A percentile compares a stretch with the other conserved stretches of the same genome.
Evolutionary conservation across 495 filamentous ascomycete genomes (phyloP).

Genomic region (Penicillium steckii): DNA sequence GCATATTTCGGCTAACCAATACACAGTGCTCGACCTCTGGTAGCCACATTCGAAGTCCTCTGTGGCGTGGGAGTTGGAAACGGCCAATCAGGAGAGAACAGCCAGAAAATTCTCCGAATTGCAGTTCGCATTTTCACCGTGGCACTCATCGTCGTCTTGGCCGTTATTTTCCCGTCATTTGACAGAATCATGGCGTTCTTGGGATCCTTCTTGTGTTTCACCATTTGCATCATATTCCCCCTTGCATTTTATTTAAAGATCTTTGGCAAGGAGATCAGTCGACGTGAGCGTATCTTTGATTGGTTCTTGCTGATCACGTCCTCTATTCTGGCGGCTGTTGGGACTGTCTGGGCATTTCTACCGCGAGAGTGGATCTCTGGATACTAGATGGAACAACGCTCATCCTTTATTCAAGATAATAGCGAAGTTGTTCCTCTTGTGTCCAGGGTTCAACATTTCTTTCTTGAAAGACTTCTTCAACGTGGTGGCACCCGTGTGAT

Average conservation of each 20-base stretch:
- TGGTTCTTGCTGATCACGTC: conserved; percentile 71
- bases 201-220: conserved; percentile 88
- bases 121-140: conserved; percentile 59
- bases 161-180: conserved; percentile 83
- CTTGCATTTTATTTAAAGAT: conserved; percentile 90
- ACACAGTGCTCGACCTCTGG: conserved; percentile 74
- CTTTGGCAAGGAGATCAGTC: conserved; percentile 75
- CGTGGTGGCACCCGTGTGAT: conserved; percentile 33
- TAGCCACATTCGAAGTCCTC: conserved; percentile 79
- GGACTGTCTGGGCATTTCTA: conserved; percentile 85
- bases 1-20: too few species aligned
- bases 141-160: conserved; percentile 61
- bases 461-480: conserved; percentile 56
- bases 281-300: conserved; percentile 61
- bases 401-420: conserved; percentile 55
- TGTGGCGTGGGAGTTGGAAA: conserved; percentile 58
- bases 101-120: conserved; percentile 57
- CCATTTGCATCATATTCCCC: conserved; percentile 89
- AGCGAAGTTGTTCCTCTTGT: conserved; percentile 83
- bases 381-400: conserved; percentile 11
- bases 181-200: conserved; percentile 94
- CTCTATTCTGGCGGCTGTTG: conserved; percentile 65
- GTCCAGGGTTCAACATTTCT: conserved; percentile 69
- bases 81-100: conserved; percentile 44
- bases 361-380: conserved; percentile 59